Evolutionary conservation across 495 filamentous ascomycete species (phyloP), one percentile per base, ranked within the genome.

Genomic region (Aspergillus olivimuriae): DNA sequence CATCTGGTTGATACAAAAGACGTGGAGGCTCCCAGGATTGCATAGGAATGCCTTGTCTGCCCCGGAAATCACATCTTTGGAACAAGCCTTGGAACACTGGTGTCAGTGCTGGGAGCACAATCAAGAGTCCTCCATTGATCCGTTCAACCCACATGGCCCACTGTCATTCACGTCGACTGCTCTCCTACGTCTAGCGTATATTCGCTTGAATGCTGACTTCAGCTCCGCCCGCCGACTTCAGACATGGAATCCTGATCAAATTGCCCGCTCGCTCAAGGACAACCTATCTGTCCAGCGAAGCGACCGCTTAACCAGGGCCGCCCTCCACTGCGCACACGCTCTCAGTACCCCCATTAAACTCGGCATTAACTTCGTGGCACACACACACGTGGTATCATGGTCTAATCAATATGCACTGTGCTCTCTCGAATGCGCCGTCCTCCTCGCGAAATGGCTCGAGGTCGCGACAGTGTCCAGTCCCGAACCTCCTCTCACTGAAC

Each of bases 331-430:
- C 17, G 77, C 82, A n/a, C 82, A 85, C 43, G 80, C 83, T 0
- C 62, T 87, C 35, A 78, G 77, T 28, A 80, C 81, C 35, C 72
- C 84, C 0, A 77, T 87, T 36, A 84, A 82, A 51, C 61, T 80
- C 18, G 82, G 83, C 0, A 80, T 86, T 22, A 79, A 76, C 23
- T 82, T 81, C 46, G 81, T 87, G 9, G 81, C 83, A 6, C 77
- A 76, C 48, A 83, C 78, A 1, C 82, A 85, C 48, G 81, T 79
- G 2, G 69, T 76, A 4, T 74, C 81, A 36, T 87, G 83, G 83
- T 83, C 80, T 19, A 82, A 84, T 50, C 82, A 87, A 47, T 80
- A 87, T 50, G 79, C 78, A 2, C 55, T 87, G 5, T 82, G 77
- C 50, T 83, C 82, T 30, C 67, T 86, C 0, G 83, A 87, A 57